Conservation (phyloP, 495 filamentous ascomycete species). For the Jackrogersella minutella region DNA sequence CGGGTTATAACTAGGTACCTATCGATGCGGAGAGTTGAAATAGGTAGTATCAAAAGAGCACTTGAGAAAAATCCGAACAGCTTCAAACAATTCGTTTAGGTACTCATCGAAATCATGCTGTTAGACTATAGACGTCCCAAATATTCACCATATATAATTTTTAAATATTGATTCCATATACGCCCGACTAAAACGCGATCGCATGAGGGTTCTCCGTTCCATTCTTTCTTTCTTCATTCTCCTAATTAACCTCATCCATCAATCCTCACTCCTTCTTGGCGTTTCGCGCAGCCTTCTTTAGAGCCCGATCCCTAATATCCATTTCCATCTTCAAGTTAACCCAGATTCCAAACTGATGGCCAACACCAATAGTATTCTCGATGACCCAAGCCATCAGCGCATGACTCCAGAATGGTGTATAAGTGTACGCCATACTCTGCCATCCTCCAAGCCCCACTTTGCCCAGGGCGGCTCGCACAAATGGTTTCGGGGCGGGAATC, state of each 20-base stretch:
- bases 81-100: too few species aligned
- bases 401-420: constrained; percentile 93
- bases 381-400: constrained; percentile 86
- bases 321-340: constrained; percentile 84
- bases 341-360: constrained; percentile 66
- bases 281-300: constrained; percentile 89
- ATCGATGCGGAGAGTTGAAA: too few species aligned
- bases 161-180: too few species aligned
- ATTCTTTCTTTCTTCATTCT: too few species aligned
- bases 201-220: too few species aligned
- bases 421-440: constrained; percentile 77
- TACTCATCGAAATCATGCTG: too few species aligned
- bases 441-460: constrained; percentile 85
- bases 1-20: too few species aligned
- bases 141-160: not conserved
- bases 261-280: constrained; percentile 65
- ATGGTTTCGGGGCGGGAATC: constrained; percentile 82
- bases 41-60: too few species aligned
- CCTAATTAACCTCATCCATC: not conserved
- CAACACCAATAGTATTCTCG: constrained; percentile 72
- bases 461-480: constrained; percentile 78
- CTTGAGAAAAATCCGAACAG: too few species aligned
- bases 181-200: too few species aligned
- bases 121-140: not conserved
- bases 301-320: constrained; percentile 82